Evolutionary conservation across 345 rosid genomes (phyloP).

Genomic region (Toxicodendron radicans): DNA sequence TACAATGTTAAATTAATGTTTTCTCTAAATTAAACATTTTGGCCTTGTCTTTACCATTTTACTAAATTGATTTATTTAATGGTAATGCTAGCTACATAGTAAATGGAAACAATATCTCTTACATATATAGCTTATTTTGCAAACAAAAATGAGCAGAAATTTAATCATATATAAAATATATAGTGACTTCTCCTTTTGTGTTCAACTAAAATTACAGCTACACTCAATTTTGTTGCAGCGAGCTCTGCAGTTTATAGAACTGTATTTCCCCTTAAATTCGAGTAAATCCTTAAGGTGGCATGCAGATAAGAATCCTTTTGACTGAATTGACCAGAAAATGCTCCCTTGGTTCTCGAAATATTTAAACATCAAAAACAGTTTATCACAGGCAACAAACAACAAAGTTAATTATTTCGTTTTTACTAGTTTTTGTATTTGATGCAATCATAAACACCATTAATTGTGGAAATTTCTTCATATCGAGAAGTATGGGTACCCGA

Average conservation of each 20-base stretch:
- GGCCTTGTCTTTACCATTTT: neutral
- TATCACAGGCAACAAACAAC: neutral
- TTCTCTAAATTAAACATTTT: too few species aligned
- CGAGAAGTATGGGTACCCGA: too few species aligned
- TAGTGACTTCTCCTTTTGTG: too few species aligned
- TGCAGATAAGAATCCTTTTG: too few species aligned
- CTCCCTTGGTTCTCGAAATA: neutral
- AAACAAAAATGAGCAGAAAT: neutral
- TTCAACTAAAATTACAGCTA: constrained; percentile 3
- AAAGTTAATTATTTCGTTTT: neutral
- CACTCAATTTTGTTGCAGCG: neutral
- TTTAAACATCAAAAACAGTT: neutral
- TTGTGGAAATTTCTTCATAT: too few species aligned
- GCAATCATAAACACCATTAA: too few species aligned
- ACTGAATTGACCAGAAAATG: neutral
- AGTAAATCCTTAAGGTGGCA: neutral
- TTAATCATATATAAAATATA: too few species aligned
- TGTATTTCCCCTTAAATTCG: neutral
- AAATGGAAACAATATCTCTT: neutral
- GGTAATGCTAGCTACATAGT: too few species aligned
- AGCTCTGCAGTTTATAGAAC: neutral
- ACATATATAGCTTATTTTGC: neutral
- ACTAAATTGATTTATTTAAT: too few species aligned
- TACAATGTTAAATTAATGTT: too few species aligned
- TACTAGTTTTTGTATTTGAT: too few species aligned